Evolutionary conservation across 2,329 filamentous ascomycete genomes (phyloP).

Genomic region (Beauveria caledonica): DNA sequence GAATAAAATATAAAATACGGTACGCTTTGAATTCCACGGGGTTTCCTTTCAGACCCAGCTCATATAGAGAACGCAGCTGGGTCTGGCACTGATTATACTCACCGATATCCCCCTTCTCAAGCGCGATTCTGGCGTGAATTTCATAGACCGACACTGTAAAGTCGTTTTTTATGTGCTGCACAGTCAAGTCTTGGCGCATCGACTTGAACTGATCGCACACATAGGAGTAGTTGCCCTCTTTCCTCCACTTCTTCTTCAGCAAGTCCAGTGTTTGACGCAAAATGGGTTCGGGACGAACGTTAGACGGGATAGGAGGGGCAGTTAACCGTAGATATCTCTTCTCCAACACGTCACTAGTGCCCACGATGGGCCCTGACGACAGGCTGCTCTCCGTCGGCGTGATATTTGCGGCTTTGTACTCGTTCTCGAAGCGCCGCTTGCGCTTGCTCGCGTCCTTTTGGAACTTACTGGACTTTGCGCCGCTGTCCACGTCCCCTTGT

Average conservation of each 20-base stretch:
- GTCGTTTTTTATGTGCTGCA: constrained; percentile 92
- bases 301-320: constrained; percentile 76
- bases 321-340: constrained; percentile 95
- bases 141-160: constrained; percentile 97
- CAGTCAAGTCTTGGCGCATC: constrained; percentile 92
- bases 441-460: constrained; percentile 86
- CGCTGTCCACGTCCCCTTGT: constrained; percentile 36
- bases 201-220: constrained; percentile 99
- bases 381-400: constrained; percentile 51
- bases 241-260: constrained; percentile 89
- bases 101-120: constrained; percentile 98
- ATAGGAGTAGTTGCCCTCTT: constrained; percentile 90
- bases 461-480: constrained; percentile 71
- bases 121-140: constrained; percentile 90
- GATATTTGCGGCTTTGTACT: constrained; percentile 48
- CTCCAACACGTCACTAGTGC: constrained; percentile 75
- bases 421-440: constrained; percentile 73
- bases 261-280: constrained; percentile 79
- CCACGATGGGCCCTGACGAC: constrained; percentile 66
- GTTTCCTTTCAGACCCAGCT: constrained; percentile 77
- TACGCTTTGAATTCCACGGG: constrained; percentile 97
- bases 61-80: constrained; percentile 87
- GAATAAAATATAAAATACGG: constrained; percentile 98
- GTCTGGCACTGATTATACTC: constrained; percentile 99
- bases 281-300: constrained; percentile 75